These are phyloP conservation scores for Boletus patriciae DNA, from an alignment of 768 basidiomycete species.

Conservation along the genomic window DNA sequence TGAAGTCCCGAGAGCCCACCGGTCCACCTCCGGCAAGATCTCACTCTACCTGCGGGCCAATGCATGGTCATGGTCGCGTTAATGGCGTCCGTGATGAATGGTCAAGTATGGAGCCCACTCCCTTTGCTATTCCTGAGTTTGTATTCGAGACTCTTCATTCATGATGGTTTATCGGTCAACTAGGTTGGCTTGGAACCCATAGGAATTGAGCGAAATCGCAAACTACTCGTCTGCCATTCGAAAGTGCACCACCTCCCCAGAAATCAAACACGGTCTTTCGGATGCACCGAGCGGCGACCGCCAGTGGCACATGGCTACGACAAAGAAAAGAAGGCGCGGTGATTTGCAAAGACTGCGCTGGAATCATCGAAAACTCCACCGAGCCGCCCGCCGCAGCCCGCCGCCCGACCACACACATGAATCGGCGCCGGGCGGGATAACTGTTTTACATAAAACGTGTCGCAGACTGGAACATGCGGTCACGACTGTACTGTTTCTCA, in stretches of 20 bases:
- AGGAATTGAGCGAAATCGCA: not conserved
- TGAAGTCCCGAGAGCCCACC: too few relatives aligned
- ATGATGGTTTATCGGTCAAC: not conserved
- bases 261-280: not conserved
- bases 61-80: not conserved
- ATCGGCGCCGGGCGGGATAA: conserved; percentile 3
- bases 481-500: conserved; percentile 2
- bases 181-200: not conserved
- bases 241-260: not conserved
- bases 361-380: conserved; percentile 3
- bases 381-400: not conserved
- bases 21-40: not conserved
- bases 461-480: conserved; percentile 10
- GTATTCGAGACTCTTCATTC: not conserved
- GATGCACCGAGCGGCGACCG: not conserved
- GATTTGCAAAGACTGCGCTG: not conserved
- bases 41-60: not conserved
- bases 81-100: not conserved
- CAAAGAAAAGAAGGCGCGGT: conserved; percentile 13
- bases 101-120: not conserved
- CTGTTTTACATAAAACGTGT: conserved; percentile 11
- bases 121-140: not conserved
- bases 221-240: not conserved
- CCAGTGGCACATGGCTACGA: not conserved
- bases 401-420: not conserved